Percentiles rank a stretch among this genome's conserved stretches.
Evolutionary conservation across 495 filamentous ascomycete species (phyloP).

Genomic region (Elasticomyces elasticus): DNA sequence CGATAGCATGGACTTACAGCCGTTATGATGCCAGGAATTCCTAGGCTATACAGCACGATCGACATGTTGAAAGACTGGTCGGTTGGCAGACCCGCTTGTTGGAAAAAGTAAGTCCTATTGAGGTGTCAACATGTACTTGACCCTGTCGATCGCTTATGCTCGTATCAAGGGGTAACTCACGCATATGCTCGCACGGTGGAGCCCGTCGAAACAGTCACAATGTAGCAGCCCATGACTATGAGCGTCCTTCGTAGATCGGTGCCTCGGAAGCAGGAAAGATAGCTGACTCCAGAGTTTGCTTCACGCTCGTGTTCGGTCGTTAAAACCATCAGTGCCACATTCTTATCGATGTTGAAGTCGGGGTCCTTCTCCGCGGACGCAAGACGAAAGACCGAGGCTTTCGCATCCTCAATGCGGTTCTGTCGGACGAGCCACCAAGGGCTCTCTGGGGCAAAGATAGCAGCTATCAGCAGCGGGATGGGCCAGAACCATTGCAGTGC

Average conservation of each 20-base stretch:
- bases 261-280: background rate
- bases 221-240: background rate
- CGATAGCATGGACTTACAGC: background rate
- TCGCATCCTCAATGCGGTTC: slow-evolving; percentile 46
- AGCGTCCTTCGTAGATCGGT: background rate
- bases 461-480: slow-evolving; percentile 57
- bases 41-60: background rate
- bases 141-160: too few relatives aligned
- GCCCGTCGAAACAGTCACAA: background rate
- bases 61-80: slow-evolving; percentile 22
- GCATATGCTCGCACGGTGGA: background rate
- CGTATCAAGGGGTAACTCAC: too few relatives aligned
- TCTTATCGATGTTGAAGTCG: background rate
- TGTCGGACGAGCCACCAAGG: slow-evolving; percentile 73
- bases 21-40: background rate
- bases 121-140: too few relatives aligned
- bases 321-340: background rate
- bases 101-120: slow-evolving; percentile 55
- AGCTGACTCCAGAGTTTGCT: background rate
- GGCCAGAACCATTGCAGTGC: slow-evolving; percentile 81
- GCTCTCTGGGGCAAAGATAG: slow-evolving; percentile 60
- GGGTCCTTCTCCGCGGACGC: background rate
- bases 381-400: background rate
- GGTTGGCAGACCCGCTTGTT: slow-evolving; percentile 48
- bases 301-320: background rate